phyloP scores from a whole-genome alignment of 257 asterid species.

The Nicotiana sylvestris region DNA sequence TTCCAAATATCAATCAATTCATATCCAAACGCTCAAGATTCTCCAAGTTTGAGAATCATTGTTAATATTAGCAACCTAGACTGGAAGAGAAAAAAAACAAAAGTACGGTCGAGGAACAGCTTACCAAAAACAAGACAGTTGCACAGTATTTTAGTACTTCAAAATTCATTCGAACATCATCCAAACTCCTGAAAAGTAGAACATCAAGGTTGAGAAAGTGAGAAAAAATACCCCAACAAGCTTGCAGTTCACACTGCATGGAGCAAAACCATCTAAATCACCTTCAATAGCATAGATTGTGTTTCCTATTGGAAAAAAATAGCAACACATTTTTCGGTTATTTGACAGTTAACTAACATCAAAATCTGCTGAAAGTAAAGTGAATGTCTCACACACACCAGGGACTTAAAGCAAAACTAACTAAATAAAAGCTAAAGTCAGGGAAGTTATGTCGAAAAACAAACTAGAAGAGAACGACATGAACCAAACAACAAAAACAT shows the following conservation, averaged over 20 bases:
- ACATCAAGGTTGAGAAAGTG: background rate
- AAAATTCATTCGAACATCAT: conserved; percentile 21
- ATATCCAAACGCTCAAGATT: too few relatives aligned
- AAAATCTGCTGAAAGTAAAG: background rate
- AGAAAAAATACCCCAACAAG: background rate
- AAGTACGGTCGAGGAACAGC: background rate
- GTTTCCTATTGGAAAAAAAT: background rate
- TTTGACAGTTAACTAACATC: background rate
- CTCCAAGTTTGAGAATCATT: background rate
- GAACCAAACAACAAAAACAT: background rate
- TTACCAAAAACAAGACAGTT: conserved; percentile 18
- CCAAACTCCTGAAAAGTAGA: conserved; percentile 19
- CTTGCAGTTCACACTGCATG: background rate
- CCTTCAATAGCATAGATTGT: background rate
- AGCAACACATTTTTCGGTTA: background rate
- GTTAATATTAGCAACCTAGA: background rate
- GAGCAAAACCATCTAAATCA: background rate
- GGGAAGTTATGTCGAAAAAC: background rate
- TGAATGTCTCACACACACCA: background rate
- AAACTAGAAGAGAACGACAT: background rate
- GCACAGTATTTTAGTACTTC: conserved; percentile 19
- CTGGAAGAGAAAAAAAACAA: background rate
- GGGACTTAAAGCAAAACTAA: background rate
- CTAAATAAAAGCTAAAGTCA: background rate
- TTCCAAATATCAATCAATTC: too few relatives aligned